Percentiles rank a stretch among this genome's conserved stretches.
These are phyloP conservation scores for Colletotrichum sp. DNA, from an alignment of 2,329 filamentous ascomycete genomes.

Conservation along the genomic window DNA sequence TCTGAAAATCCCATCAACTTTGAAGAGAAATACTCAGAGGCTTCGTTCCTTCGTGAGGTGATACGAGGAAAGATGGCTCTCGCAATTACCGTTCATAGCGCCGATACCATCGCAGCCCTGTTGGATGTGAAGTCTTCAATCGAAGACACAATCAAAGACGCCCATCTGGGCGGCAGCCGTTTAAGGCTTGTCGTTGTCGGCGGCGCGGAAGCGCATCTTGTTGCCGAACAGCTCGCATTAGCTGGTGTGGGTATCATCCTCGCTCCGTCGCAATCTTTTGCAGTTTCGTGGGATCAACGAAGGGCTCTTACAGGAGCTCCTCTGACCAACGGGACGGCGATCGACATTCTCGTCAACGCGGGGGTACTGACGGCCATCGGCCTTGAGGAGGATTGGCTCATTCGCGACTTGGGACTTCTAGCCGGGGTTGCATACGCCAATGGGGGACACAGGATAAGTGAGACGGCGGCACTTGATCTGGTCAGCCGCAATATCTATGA, in stretches of 20 bases:
- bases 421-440: slow-evolving; percentile 67
- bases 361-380: slow-evolving; percentile 65
- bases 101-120: slow-evolving; percentile 65
- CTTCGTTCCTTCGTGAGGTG: slow-evolving; percentile 57
- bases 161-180: not conserved
- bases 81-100: slow-evolving; percentile 64
- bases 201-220: slow-evolving; percentile 65
- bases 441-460: slow-evolving; percentile 55
- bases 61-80: slow-evolving; percentile 58
- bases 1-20: slow-evolving; percentile 34
- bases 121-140: slow-evolving; percentile 62
- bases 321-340: slow-evolving; percentile 66
- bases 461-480: slow-evolving; percentile 60
- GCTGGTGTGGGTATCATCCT: slow-evolving; percentile 65
- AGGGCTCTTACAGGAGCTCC: slow-evolving; percentile 68
- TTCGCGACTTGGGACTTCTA: slow-evolving; percentile 62
- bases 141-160: slow-evolving; percentile 43
- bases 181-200: slow-evolving; percentile 63
- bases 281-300: slow-evolving; percentile 63
- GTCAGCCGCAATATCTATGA: slow-evolving; percentile 61
- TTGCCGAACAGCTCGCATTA: slow-evolving; percentile 61
- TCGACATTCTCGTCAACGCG: slow-evolving; percentile 61
- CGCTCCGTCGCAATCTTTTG: slow-evolving; percentile 61
- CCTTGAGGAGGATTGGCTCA: slow-evolving; percentile 65
- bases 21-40: slow-evolving; percentile 52